These are phyloP conservation scores for Sclerotinia glacialis DNA, from an alignment of 2,329 filamentous ascomycete species.

Conservation along the genomic window DNA sequence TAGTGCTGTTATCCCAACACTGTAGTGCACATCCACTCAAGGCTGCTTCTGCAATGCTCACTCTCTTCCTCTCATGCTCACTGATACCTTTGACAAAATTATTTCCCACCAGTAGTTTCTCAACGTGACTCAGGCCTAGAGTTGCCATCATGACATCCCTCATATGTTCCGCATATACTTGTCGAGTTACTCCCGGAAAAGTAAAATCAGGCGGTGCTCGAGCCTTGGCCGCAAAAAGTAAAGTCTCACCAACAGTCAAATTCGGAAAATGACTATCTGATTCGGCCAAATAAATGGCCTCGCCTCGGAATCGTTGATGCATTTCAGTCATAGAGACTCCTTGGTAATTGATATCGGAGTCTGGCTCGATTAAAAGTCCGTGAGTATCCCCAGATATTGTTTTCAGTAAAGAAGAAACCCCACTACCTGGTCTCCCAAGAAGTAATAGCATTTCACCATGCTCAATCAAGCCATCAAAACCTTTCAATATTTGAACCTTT, in stretches of 20 bases:
- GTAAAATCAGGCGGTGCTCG: constrained; percentile 62
- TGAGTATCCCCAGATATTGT: constrained; percentile 53
- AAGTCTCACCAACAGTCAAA: constrained; percentile 69
- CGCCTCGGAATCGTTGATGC: constrained; percentile 54
- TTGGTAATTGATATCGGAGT: constrained; percentile 59
- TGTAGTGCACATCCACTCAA: constrained; percentile 68
- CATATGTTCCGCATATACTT: constrained; percentile 46
- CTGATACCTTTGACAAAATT: constrained; percentile 70
- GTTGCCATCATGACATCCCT: constrained; percentile 63
- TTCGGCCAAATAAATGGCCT: constrained; percentile 72
- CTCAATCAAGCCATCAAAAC: constrained; percentile 61
- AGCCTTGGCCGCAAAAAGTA: constrained; percentile 68
- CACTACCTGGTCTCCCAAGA: constrained; percentile 59
- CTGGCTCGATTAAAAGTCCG: constrained; percentile 52
- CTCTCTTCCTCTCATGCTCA: constrained; percentile 77
- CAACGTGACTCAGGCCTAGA: constrained; percentile 68
- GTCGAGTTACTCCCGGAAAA: constrained; percentile 54
- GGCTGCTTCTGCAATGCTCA: constrained; percentile 76
- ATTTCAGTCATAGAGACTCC: constrained; percentile 54
- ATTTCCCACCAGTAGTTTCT: constrained; percentile 70
- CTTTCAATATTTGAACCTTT: constrained; percentile 53
- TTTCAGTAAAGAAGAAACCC: constrained; percentile 63
- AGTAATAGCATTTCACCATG: constrained; percentile 66
- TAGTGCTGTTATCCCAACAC: constrained; percentile 73
- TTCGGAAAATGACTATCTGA: constrained; percentile 71